Conservation (phyloP, 371 early-diverging fungal genomes). For the Mucor velutinosus region DNA sequence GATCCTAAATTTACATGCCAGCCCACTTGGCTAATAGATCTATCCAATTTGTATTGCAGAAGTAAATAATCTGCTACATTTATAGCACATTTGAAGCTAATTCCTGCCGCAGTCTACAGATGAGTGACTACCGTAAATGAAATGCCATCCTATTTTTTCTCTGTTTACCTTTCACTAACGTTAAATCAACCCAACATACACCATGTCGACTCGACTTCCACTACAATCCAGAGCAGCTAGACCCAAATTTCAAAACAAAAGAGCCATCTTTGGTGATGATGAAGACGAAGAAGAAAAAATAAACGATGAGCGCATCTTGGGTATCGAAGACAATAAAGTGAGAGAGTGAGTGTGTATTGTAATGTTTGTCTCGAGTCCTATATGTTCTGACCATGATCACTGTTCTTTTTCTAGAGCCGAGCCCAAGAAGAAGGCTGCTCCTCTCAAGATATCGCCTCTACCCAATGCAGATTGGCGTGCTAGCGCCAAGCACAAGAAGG, state of each 20-base stretch:
- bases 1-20: too few species aligned
- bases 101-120: neutral
- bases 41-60: too few species aligned
- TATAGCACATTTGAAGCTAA: neutral
- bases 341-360: constrained; percentile 43
- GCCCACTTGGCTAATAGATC: too few species aligned
- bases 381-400: neutral
- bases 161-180: neutral
- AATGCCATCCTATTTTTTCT: neutral
- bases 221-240: constrained; percentile 25
- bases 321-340: constrained; percentile 57
- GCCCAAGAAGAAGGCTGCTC: constrained; percentile 40
- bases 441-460: constrained; percentile 51
- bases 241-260: constrained; percentile 28
- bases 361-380: neutral
- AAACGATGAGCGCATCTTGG: constrained; percentile 50
- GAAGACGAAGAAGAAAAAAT: constrained; percentile 47
- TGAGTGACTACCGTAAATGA: too few species aligned
- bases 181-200: constrained; percentile 2
- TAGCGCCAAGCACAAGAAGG: constrained; percentile 40
- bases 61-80: too few species aligned
- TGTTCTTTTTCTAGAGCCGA: constrained; percentile 31
- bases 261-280: constrained; percentile 33
- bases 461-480: constrained; percentile 56
- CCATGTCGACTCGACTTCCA: constrained; percentile 25